Evolutionary conservation across 192 early-diverging fungal genomes (phyloP).

Genomic region (Geranomyces variabilis): DNA sequence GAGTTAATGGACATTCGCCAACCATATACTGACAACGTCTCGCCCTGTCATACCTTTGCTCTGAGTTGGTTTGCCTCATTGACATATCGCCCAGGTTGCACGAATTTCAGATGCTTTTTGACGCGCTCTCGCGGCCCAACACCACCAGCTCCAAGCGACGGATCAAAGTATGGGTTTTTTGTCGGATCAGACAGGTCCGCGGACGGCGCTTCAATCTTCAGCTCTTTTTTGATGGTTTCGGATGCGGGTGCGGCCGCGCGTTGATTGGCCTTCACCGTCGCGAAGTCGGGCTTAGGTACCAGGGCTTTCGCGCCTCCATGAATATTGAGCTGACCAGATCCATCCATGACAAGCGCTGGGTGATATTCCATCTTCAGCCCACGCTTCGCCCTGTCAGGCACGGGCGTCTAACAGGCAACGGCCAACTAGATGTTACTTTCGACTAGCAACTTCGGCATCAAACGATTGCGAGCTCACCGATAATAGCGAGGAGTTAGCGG

Average conservation of each 20-base stretch:
- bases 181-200: constrained; percentile 62
- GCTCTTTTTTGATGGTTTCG: constrained; percentile 40
- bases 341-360: constrained; percentile 37
- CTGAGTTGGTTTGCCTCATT: constrained; percentile 82
- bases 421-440: too few relatives aligned
- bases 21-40: not conserved
- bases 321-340: constrained; percentile 42
- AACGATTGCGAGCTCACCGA: not conserved
- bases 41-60: constrained; percentile 52
- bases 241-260: constrained; percentile 43
- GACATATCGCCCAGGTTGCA: constrained; percentile 79
- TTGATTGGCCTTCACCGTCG: constrained; percentile 73
- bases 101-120: constrained; percentile 71
- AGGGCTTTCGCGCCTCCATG: constrained; percentile 54
- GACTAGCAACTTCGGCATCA: too few relatives aligned
- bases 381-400: constrained; percentile 22
- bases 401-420: not conserved
- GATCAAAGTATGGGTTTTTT: constrained; percentile 91
- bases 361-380: constrained; percentile 52
- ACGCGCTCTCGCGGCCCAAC: constrained; percentile 47
- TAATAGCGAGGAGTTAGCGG: constrained; percentile 10
- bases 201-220: constrained; percentile 54
- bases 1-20: not conserved
- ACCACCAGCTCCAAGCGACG: constrained; percentile 54
- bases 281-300: constrained; percentile 63